Evolutionary conservation across 805 yeast genomes (phyloP).

Genomic region (Candida krabiensis): DNA sequence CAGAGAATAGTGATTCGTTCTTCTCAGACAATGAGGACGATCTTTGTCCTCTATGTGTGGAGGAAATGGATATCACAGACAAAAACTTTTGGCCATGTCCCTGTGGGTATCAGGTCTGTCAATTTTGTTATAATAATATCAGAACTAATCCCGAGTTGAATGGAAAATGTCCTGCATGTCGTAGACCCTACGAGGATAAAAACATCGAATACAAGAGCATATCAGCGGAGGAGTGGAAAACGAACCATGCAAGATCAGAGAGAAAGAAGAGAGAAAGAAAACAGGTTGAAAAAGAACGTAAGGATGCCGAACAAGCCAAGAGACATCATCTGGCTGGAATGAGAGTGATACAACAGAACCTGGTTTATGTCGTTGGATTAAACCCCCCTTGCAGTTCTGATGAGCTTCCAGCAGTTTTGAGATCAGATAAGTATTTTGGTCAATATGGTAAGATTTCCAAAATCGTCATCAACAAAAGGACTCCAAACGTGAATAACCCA

Average conservation of each 20-base stretch:
- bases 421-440: constrained; percentile 95
- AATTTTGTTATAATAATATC: constrained; percentile 95
- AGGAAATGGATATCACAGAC: constrained; percentile 96
- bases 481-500: constrained; percentile 43
- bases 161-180: constrained; percentile 97
- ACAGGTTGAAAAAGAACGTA: constrained; percentile 86
- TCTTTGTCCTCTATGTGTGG: constrained; percentile 91
- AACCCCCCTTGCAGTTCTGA: constrained; percentile 88
- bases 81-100: constrained; percentile 99
- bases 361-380: constrained; percentile 94
- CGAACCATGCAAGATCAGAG: constrained; percentile 76
- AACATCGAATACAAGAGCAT: constrained; percentile 83
- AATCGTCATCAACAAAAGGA: constrained; percentile 84
- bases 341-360: constrained; percentile 96
- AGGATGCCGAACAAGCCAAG: constrained; percentile 80
- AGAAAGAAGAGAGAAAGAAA: constrained; percentile 80
- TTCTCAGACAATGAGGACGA: constrained; percentile 82
- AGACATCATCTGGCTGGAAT: constrained; percentile 93
- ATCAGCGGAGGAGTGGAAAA: constrained; percentile 82
- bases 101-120: constrained; percentile 98
- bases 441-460: constrained; percentile 95
- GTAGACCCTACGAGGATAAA: constrained; percentile 91
- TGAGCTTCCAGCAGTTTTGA: constrained; percentile 74
- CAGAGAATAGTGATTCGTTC: constrained; percentile 48
- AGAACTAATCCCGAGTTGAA: constrained; percentile 93